Evolutionary conservation across 768 basidiomycete genomes (phyloP).

Genomic region (Lanmaoa pseudosensibilis): DNA sequence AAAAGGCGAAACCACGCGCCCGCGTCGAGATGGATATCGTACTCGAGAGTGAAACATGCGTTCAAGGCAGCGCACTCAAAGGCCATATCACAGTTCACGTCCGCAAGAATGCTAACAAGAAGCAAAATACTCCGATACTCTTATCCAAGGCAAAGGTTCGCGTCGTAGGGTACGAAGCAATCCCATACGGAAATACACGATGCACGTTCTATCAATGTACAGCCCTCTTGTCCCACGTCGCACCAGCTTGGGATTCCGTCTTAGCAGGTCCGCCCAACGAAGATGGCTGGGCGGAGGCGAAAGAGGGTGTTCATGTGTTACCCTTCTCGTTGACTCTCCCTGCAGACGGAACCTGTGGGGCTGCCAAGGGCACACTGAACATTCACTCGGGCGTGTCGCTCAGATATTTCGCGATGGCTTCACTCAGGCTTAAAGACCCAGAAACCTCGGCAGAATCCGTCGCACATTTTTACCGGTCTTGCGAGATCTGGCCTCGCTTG

Average conservation of each 20-base stretch:
- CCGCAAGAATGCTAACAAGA: conserved; percentile 52
- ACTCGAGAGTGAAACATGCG: conserved; percentile 71
- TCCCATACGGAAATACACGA: conserved; percentile 53
- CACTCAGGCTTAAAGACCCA: conserved; percentile 69
- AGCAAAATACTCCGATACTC: conserved; percentile 49
- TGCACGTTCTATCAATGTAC: conserved; percentile 84
- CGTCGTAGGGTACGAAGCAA: conserved; percentile 82
- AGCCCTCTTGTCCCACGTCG: conserved; percentile 49
- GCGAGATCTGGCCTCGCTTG: conserved; percentile 77
- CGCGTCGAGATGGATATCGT: conserved; percentile 81
- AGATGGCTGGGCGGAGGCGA: conserved; percentile 63
- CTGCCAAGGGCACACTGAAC: conserved; percentile 57
- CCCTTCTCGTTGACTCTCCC: conserved; percentile 76
- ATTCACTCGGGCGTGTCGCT: conserved; percentile 61
- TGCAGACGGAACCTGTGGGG: conserved; percentile 48
- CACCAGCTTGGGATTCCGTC: conserved; percentile 44
- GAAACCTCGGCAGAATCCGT: conserved; percentile 63
- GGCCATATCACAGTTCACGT: conserved; percentile 71
- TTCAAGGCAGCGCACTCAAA: conserved; percentile 74
- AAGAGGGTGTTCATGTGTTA: conserved; percentile 65
- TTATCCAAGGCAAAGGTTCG: conserved; percentile 77
- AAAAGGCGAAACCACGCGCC: conserved; percentile 70
- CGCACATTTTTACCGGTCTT: conserved; percentile 86
- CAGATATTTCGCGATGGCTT: conserved; percentile 81
- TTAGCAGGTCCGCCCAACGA: conserved; percentile 47